phyloP scores from a whole-genome alignment of 805 yeast genomes.

The Starmerella stellata region DNA sequence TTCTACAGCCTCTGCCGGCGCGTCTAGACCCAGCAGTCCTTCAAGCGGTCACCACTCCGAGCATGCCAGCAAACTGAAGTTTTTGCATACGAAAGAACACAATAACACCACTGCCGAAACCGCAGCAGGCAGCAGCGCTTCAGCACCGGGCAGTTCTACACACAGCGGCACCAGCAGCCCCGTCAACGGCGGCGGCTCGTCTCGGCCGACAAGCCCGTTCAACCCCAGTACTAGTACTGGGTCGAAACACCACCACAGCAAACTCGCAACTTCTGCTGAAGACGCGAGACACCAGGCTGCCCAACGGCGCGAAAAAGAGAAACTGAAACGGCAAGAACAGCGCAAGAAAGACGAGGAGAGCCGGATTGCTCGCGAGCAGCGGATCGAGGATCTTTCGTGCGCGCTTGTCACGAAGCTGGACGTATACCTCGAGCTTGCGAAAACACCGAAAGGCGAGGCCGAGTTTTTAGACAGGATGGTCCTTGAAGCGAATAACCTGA shows the following conservation, averaged over 20 bases:
- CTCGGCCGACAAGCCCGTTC: too few relatives aligned
- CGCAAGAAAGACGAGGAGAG: slow-evolving; percentile 32
- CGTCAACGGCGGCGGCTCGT: too few relatives aligned
- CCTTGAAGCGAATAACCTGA: slow-evolving; percentile 76
- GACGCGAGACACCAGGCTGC: background rate
- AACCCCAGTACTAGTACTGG: background rate
- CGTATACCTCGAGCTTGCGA: slow-evolving; percentile 47
- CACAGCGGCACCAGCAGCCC: background rate
- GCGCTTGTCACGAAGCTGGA: slow-evolving; percentile 52
- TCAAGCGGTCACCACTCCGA: background rate
- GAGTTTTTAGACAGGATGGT: slow-evolving; percentile 47
- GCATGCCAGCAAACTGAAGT: background rate
- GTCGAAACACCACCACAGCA: background rate
- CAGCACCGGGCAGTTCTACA: background rate
- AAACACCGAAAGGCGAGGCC: slow-evolving; percentile 38
- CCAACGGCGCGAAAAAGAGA: slow-evolving; percentile 12
- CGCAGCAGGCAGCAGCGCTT: background rate
- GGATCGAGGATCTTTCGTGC: slow-evolving; percentile 49
- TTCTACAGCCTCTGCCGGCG: background rate
- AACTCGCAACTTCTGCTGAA: background rate
- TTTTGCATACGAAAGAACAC: background rate
- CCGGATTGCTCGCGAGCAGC: slow-evolving; percentile 15
- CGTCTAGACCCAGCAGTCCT: background rate
- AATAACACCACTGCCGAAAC: slow-evolving; percentile 1
- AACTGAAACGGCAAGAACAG: slow-evolving; percentile 19